Percentiles rank a stretch among this genome's conserved stretches.
These are phyloP conservation scores for Neopestalotiopsis clavispora DNA, from an alignment of 2,329 filamentous ascomycete genomes.

Conservation along the genomic window DNA sequence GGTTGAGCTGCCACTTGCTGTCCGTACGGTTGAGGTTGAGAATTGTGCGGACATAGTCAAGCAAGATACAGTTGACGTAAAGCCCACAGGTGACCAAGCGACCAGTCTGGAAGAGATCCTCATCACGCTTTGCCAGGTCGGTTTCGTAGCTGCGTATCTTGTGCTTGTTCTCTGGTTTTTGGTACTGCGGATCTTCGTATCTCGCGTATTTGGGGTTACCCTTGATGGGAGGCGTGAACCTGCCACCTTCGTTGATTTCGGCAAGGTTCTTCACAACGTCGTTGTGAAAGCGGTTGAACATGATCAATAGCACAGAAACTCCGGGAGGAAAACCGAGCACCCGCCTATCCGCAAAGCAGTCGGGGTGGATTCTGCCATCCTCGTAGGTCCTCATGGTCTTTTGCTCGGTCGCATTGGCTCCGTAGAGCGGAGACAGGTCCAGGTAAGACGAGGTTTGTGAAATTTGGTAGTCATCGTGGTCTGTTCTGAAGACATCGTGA, in stretches of 20 bases:
- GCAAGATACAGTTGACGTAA: constrained; percentile 55
- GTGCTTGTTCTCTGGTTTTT: constrained; percentile 30
- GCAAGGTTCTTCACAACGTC: constrained; percentile 80
- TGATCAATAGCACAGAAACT: constrained; percentile 72
- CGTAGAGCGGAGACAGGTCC: constrained; percentile 74
- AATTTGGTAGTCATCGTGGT: constrained; percentile 13
- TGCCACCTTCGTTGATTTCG: constrained; percentile 81
- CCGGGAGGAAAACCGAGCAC: constrained; percentile 74
- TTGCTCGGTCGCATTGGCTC: constrained; percentile 69
- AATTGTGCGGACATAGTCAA: constrained; percentile 45
- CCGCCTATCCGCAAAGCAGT: constrained; percentile 73
- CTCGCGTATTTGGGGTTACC: constrained; percentile 41
- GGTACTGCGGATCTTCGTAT: constrained; percentile 33
- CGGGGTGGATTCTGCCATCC: constrained; percentile 74
- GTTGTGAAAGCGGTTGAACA: constrained; percentile 89
- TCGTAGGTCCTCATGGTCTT: constrained; percentile 71
- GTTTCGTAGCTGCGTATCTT: constrained; percentile 19
- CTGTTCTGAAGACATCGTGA: constrained; percentile 36
- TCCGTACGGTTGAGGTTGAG: constrained; percentile 53
- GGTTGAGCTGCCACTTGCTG: constrained; percentile 36
- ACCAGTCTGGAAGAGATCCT: constrained; percentile 45
- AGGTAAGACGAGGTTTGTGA: constrained; percentile 75
- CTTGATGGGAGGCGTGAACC: constrained; percentile 71
- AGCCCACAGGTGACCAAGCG: constrained; percentile 57
- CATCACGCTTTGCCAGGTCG: constrained; percentile 35